phyloP scores from a whole-genome alignment of 1,284 basidiomycete species.

The Golubevia pallescens region DNA sequence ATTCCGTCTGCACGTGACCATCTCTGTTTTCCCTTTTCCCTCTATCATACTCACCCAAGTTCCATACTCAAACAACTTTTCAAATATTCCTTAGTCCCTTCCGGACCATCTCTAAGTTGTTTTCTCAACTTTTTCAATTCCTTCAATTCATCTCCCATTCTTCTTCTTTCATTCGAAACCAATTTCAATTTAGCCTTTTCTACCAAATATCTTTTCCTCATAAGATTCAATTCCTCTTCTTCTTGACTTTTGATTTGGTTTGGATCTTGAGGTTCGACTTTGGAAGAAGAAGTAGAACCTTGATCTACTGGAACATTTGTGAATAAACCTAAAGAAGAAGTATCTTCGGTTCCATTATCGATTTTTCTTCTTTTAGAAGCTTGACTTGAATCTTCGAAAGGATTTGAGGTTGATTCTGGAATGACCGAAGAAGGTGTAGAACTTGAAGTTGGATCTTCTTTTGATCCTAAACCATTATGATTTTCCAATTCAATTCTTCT shows the following conservation, averaged over 20 bases:
- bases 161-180: slow-evolving; percentile 23
- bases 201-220: slow-evolving; percentile 38
- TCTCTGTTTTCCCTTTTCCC: too few relatives aligned
- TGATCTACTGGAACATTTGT: background rate
- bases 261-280: background rate
- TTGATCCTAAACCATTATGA: background rate
- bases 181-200: slow-evolving; percentile 50
- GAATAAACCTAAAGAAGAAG: slow-evolving; percentile 10
- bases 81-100: slow-evolving; percentile 9
- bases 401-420: too few relatives aligned
- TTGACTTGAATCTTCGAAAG: background rate
- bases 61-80: slow-evolving; percentile 10
- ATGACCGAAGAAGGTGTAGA: too few relatives aligned
- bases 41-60: slow-evolving; percentile 13
- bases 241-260: slow-evolving; percentile 4
- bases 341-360: background rate
- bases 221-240: slow-evolving; percentile 6
- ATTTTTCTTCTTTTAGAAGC: background rate
- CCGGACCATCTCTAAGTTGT: slow-evolving; percentile 14
- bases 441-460: background rate
- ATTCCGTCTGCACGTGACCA: too few relatives aligned
- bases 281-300: background rate
- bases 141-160: slow-evolving; percentile 18
- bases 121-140: slow-evolving; percentile 19
- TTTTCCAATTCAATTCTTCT: background rate